Conservation (phyloP, 805 yeast species). For the Komagataella mondaviorum region DNA sequence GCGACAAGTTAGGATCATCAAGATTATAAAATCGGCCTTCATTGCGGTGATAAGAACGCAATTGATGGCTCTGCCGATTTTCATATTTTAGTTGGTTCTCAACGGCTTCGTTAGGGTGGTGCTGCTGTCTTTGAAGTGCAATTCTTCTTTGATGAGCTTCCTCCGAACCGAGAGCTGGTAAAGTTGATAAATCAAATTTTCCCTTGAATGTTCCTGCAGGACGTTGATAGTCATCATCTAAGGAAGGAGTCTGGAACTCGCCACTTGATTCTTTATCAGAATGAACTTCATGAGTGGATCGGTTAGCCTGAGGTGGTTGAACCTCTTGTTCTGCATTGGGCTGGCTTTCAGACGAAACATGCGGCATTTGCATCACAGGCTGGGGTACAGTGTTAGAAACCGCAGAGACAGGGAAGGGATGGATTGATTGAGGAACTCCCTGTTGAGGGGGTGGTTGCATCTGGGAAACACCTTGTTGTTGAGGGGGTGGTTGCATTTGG, state of each 20-base stretch:
- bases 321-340: background rate
- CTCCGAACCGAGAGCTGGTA: conserved; percentile 41
- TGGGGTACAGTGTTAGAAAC: background rate
- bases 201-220: background rate
- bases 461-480: conserved; percentile 1
- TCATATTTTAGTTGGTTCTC: conserved; percentile 1
- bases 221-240: background rate
- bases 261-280: background rate
- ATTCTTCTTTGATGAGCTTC: conserved; percentile 12
- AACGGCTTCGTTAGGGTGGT: conserved; percentile 5
- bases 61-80: background rate
- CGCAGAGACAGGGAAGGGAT: background rate
- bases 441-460: conserved; percentile 5
- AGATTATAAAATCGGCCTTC: conserved; percentile 1
- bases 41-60: background rate
- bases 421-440: conserved; percentile 1
- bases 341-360: conserved; percentile 2
- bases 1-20: conserved; percentile 28
- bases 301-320: conserved; percentile 2
- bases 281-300: background rate
- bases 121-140: conserved; percentile 10
- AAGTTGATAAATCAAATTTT: conserved; percentile 24
- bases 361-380: background rate
- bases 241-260: background rate
- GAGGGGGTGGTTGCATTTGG: background rate